Conservation (phyloP, 352 stramenopile species). For the Pythium aristosporum region DNA sequence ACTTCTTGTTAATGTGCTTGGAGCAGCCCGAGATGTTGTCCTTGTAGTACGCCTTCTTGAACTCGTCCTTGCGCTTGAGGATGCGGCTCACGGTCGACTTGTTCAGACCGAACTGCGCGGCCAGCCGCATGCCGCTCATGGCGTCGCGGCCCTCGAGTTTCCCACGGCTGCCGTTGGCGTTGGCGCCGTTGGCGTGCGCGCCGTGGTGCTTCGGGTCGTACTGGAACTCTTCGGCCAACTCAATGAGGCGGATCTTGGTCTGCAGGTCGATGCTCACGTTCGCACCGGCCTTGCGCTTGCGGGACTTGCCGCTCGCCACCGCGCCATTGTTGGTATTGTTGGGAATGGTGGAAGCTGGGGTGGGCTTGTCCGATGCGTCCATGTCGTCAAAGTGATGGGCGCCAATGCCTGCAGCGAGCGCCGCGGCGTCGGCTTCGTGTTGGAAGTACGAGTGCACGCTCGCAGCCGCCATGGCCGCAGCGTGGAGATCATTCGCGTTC, state of each 20-base stretch:
- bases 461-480: conserved; percentile 4
- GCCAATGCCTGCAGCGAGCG: conserved; percentile 8
- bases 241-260: conserved; percentile 85
- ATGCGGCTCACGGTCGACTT: conserved; percentile 85
- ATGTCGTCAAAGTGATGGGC: conserved; percentile 22
- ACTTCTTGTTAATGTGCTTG: conserved; percentile 89
- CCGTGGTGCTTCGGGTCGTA: conserved; percentile 65
- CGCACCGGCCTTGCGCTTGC: conserved; percentile 55
- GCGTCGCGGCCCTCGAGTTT: conserved; percentile 27
- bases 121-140: conserved; percentile 74
- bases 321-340: not conserved
- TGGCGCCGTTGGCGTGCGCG: not conserved
- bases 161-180: not conserved
- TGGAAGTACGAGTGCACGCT: conserved; percentile 25
- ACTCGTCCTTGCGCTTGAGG: conserved; percentile 85
- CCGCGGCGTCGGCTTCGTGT: conserved; percentile 6
- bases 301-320: not conserved
- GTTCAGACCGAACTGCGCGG: conserved; percentile 75
- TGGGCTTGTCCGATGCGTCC: not conserved
- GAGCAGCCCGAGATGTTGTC: conserved; percentile 81
- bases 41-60: conserved; percentile 87
- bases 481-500: conserved; percentile 2
- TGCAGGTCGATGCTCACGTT: conserved; percentile 80
- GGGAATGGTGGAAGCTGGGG: not conserved
- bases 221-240: conserved; percentile 79